phyloP scores from a whole-genome alignment of 73 alveolate species.

The Paramecium caudatum region DNA sequence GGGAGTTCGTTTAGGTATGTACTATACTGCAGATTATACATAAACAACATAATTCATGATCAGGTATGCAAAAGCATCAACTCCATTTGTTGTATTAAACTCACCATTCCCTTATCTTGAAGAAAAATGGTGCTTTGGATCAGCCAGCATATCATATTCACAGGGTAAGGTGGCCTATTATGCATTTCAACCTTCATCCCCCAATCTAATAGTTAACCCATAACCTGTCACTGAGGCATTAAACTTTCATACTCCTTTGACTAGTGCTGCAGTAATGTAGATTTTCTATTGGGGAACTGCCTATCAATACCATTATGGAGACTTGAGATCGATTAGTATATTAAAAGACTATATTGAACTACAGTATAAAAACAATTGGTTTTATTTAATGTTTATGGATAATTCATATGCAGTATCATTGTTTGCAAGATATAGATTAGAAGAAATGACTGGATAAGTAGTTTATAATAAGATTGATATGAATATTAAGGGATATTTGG shows the following conservation, averaged over 20 bases:
- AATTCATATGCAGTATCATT: neutral
- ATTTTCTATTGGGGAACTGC: slow-evolving; percentile 50
- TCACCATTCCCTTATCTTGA: slow-evolving; percentile 13
- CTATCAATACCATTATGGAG: slow-evolving; percentile 16
- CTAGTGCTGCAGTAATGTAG: neutral
- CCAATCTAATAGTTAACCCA: slow-evolving; percentile 23
- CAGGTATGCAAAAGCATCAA: neutral
- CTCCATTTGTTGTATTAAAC: neutral
- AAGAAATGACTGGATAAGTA: slow-evolving; percentile 37
- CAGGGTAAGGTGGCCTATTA: slow-evolving; percentile 33
- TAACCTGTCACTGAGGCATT: neutral
- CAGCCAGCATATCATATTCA: slow-evolving; percentile 17
- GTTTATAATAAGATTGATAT: slow-evolving; percentile 39
- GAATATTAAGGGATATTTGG: slow-evolving; percentile 28
- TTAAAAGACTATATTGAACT: slow-evolving; percentile 26
- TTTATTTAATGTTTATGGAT: neutral
- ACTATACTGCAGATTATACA: slow-evolving; percentile 45
- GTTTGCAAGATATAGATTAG: slow-evolving; percentile 42
- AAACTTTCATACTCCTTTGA: neutral
- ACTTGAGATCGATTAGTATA: neutral
- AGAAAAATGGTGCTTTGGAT: slow-evolving; percentile 56
- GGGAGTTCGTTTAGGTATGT: slow-evolving; percentile 60
- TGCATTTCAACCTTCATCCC: slow-evolving; percentile 49
- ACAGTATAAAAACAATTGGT: slow-evolving; percentile 64
- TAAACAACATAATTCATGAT: neutral